Percentiles rank a stretch among this genome's conserved stretches.
These are phyloP conservation scores for Neonectria neomacrospora DNA, from an alignment of 2,329 filamentous ascomycete genomes.

Conservation along the genomic window DNA sequence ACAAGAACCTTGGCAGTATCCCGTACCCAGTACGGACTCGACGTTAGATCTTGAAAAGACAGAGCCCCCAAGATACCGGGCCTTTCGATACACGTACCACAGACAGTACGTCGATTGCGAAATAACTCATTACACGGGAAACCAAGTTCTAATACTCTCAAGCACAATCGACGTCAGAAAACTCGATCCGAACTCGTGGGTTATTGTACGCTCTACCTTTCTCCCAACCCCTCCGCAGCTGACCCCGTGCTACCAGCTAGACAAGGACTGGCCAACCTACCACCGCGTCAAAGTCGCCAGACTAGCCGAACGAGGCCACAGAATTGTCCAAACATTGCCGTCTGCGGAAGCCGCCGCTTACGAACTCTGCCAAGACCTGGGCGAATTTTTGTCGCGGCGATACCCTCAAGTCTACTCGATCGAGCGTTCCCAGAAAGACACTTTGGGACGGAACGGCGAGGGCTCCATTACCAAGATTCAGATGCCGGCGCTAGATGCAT, in stretches of 20 bases:
- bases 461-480: slow-evolving; percentile 4
- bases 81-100: slow-evolving; percentile 11
- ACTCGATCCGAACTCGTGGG: slow-evolving; percentile 10
- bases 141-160: background rate
- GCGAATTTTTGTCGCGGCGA: slow-evolving; percentile 9
- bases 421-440: slow-evolving; percentile 2
- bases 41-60: slow-evolving; percentile 9
- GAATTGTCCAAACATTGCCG: slow-evolving; percentile 4
- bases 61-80: slow-evolving; percentile 1
- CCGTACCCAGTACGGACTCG: background rate
- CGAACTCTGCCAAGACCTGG: slow-evolving; percentile 13
- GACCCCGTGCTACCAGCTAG: background rate
- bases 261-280: slow-evolving; percentile 12
- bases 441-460: background rate
- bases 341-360: slow-evolving; percentile 2
- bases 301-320: slow-evolving; percentile 7
- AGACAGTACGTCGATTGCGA: slow-evolving; percentile 3
- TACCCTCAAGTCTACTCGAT: slow-evolving; percentile 14
- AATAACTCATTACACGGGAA: background rate
- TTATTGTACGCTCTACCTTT: slow-evolving; percentile 3
- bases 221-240: background rate
- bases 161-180: slow-evolving; percentile 16
- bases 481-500: slow-evolving; percentile 7
- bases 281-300: background rate
- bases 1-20: slow-evolving; percentile 8